These are phyloP conservation scores for Ceratobasidium sp. DNA, from an alignment of 1,284 basidiomycete species.

Conservation along the genomic window DNA sequence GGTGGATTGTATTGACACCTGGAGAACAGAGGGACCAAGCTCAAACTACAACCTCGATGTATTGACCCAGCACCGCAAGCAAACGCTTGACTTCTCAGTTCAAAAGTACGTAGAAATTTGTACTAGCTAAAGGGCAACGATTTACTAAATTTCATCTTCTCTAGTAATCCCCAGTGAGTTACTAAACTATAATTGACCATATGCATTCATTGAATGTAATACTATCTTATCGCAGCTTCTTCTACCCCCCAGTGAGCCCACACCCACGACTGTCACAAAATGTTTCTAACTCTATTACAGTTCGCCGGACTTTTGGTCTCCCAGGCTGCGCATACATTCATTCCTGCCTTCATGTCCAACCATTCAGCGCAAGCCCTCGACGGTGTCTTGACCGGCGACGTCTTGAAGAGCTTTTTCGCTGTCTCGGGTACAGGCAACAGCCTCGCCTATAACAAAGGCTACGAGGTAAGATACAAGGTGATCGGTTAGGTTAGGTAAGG, in stretches of 20 bases:
- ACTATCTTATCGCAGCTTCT: conserved; percentile 1
- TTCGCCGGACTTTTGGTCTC: background rate
- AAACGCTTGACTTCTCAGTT: background rate
- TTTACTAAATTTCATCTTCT: background rate
- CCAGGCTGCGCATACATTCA: background rate
- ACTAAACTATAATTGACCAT: background rate
- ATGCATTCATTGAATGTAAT: background rate
- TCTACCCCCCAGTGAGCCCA: background rate
- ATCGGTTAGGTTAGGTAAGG: too few relatives aligned
- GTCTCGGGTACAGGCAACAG: background rate
- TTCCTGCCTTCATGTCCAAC: conserved; percentile 17
- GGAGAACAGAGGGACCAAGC: background rate
- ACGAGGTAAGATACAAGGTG: conserved; percentile 9
- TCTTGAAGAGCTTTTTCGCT: conserved; percentile 14
- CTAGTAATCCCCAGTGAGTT: conserved; percentile 21
- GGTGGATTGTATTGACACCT: background rate
- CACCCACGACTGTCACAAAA: background rate
- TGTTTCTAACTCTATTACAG: background rate
- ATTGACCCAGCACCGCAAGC: conserved; percentile 4
- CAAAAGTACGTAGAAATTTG: background rate
- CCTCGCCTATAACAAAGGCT: conserved; percentile 1
- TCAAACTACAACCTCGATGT: conserved; percentile 7
- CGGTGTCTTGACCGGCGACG: conserved; percentile 3
- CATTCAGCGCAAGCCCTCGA: conserved; percentile 16
- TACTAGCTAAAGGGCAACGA: background rate